phyloP scores from a whole-genome alignment of 345 rosid genomes.

The Barbarea vulgaris region DNA sequence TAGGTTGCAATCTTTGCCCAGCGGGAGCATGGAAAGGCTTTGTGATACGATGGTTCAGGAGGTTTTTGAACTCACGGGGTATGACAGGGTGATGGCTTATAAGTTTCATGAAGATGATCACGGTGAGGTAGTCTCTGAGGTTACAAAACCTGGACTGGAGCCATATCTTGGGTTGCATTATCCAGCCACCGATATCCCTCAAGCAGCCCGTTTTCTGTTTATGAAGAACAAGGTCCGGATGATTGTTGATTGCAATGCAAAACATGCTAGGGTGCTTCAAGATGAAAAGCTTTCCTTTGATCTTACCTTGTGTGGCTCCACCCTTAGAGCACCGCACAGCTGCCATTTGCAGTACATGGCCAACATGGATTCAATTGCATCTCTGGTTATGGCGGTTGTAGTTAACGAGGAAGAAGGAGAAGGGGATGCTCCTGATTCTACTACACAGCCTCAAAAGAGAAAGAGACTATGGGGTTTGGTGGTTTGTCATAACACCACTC shows the following conservation, averaged over 20 bases:
- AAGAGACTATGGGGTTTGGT: conserved; percentile 96
- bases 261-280: conserved; percentile 85
- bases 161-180: conserved; percentile 97
- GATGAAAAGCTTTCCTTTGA: conserved; percentile 83
- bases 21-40: conserved; percentile 89
- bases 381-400: conserved; percentile 95
- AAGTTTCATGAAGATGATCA: conserved; percentile 98
- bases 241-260: conserved; percentile 93
- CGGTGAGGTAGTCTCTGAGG: conserved; percentile 92
- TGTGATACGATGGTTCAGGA: conserved; percentile 94
- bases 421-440: conserved; percentile 45
- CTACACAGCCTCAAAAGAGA: conserved; percentile 63
- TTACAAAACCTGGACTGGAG: conserved; percentile 83
- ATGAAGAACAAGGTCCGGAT: conserved; percentile 96
- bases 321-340: conserved; percentile 89
- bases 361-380: conserved; percentile 91
- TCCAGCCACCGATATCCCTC: conserved; percentile 98
- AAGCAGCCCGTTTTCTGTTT: conserved; percentile 89
- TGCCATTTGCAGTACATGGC: conserved; percentile 97
- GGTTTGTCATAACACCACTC: conserved; percentile 85
- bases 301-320: conserved; percentile 89
- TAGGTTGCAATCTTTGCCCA: conserved; percentile 79
- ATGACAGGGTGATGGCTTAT: conserved; percentile 96
- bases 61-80: conserved; percentile 94
- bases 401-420: conserved; percentile 83